Evolutionary conservation across 345 rosid genomes (phyloP), one percentile per base, ranked within the genome.

Genomic region (sweet orange (Citrus sinensis)): DNA sequence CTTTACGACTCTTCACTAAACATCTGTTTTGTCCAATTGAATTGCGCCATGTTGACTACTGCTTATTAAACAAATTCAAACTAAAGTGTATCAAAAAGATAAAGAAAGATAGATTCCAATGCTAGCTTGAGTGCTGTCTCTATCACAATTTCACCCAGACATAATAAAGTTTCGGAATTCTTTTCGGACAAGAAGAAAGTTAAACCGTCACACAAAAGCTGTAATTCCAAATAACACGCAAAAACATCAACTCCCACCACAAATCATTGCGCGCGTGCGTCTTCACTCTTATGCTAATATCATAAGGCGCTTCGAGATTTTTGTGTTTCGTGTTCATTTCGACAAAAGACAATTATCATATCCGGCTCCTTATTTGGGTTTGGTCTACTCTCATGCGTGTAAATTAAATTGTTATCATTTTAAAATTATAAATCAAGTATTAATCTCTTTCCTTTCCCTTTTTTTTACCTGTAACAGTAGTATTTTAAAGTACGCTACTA

Each of bases 141-240:
- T 32, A 66, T 72, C 82, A 49, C 29, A 7, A 71, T 24, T 72
- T 22, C 37, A 37, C 55, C 8, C 9, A 3, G 4, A 2, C 29
- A 51, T 24, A 56, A 74, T n/a, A 63, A 75, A 55, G 66, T 27
- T 25, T 61, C 10, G 27, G 20, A 62, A 7, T 74, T 74, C 40
- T 25, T 75, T 55, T 14, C 0, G 22, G 51, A 46, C 11, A 70
- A 35, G 63, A 70, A 51, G 63, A 75, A 59, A 11, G 6, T 29
- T 58, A 25, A 14, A 8, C 70, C 71, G 25, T 63, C 79, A 13
- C 37, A 35, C 66, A 9, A 39, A 71, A 61, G 67, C 76, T 75
- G 59, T 70, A 51, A 69, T 58, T n/a, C 22, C 37, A 16, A n/a
- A 9, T 25, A 20, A 19, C 24, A 13, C 4, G 17, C n/a, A 29